Evolutionary conservation across 805 yeast genomes (phyloP).

Genomic region (Saccharomyces jurei): DNA sequence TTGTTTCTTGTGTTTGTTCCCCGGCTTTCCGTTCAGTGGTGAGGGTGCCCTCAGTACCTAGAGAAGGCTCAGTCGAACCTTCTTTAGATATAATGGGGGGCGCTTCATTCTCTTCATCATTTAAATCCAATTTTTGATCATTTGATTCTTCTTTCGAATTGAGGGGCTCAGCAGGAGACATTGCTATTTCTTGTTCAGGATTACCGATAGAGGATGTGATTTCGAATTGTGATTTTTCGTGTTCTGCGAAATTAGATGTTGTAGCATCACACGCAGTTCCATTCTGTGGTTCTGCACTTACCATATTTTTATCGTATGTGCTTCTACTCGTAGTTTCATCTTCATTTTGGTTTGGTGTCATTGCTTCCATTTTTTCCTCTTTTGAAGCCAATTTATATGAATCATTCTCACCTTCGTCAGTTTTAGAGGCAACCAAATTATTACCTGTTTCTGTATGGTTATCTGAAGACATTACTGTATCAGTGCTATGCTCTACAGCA

Average conservation of each 20-base stretch:
- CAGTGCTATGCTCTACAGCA: neutral
- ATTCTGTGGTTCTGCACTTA: neutral
- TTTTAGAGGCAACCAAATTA: neutral
- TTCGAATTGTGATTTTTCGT: neutral
- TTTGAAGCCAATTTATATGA: neutral
- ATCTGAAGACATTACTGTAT: neutral
- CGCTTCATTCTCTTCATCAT: neutral
- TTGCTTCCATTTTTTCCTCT: neutral
- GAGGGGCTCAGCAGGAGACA: neutral
- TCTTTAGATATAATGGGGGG: neutral
- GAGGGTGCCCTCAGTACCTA: neutral
- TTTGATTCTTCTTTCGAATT: neutral
- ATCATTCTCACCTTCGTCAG: neutral
- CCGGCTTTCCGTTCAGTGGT: neutral
- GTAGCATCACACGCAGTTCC: neutral
- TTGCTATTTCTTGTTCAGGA: neutral
- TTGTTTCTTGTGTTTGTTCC: neutral
- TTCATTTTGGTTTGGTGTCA: neutral
- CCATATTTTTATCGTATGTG: neutral
- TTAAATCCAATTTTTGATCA: neutral
- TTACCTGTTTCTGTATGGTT: neutral
- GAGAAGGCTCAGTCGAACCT: neutral
- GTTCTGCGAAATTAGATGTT: neutral
- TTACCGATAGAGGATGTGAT: neutral
- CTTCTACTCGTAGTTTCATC: neutral